Conservation (phyloP, 2,329 filamentous ascomycete genomes). For the Microsporum ferrugineum region DNA sequence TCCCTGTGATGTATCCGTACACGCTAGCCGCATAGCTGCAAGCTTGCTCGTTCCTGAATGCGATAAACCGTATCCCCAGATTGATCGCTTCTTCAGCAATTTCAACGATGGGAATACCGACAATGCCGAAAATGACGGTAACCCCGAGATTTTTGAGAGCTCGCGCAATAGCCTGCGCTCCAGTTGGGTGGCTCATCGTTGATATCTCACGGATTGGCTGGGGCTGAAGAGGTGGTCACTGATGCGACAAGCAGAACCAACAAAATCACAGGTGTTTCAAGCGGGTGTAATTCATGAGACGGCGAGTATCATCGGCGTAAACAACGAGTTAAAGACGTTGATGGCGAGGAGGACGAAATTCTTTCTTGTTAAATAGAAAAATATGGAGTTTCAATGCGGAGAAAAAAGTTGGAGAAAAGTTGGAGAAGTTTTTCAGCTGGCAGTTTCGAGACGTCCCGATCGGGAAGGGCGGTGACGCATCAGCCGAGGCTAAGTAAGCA, state of each 20-base stretch:
- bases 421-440: background rate
- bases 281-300: background rate
- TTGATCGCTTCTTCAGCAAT: conserved; percentile 48
- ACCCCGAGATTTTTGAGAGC: conserved; percentile 40
- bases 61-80: conserved; percentile 47
- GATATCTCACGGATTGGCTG: background rate
- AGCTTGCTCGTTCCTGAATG: conserved; percentile 49
- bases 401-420: conserved; percentile 1
- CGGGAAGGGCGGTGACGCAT: background rate
- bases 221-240: background rate
- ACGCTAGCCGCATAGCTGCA: conserved; percentile 47
- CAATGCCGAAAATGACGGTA: conserved; percentile 42
- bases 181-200: conserved; percentile 18
- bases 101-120: conserved; percentile 46
- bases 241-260: background rate
- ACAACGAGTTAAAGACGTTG: background rate
- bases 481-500: background rate
- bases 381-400: background rate
- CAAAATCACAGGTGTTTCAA: background rate
- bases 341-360: background rate
- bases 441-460: background rate
- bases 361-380: background rate
- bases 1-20: conserved; percentile 48
- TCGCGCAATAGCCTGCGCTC: conserved; percentile 39
- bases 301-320: background rate